Evolutionary conservation across 2,329 filamentous ascomycete species (phyloP), one percentile per base, ranked within the genome.

Genomic region (Penicillium hordei): DNA sequence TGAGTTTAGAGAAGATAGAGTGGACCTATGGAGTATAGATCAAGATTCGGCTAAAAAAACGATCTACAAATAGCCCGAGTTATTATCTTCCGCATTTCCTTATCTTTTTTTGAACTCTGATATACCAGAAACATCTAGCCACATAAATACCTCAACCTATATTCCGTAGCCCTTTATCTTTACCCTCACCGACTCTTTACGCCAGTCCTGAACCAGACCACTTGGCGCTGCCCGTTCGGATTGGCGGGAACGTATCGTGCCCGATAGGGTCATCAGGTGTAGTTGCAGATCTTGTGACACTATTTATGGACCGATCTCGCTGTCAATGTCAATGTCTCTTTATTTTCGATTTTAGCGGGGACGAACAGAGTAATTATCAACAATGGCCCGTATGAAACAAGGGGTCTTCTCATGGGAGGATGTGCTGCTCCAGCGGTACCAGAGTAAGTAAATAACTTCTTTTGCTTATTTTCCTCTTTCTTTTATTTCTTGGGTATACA

Each of bases 361-460:
- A 33, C 17, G n/a, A n/a, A 23, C 23, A 31, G 6, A 19, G n/a
- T 13, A 7, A 15, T 15, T 38, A 45, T 36, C 13, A 19, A 48
- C 42, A 57, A 75, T 76, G 74, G 67, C 72, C 19, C 70, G 68
- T 50, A 68, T 68, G 39, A 75, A 71, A 54, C 67, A 68, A 39
- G 74, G 74, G 0, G 68, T 75, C 2, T 75, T 76, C 60, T 75
- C 72, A 7, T 76, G 74, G 73, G 73, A 76, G 60, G 74, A 76
- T 66, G 73, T 76, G 12, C 61, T 76, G 40, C 68, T 71, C 29
- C 73, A 76, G 50, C 72, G 73, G 57, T 76, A 75, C 60, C 72
- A 74, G 56, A 74, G 74, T 76, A 50, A 63, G 70, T n/a, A 25
- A 43, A 27, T 70, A 21, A 7, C 31, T 12, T 23, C 9, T 21